These are phyloP conservation scores for Cryptococcus depauperatus DNA, from an alignment of 1,284 basidiomycete genomes.

Conservation along the genomic window DNA sequence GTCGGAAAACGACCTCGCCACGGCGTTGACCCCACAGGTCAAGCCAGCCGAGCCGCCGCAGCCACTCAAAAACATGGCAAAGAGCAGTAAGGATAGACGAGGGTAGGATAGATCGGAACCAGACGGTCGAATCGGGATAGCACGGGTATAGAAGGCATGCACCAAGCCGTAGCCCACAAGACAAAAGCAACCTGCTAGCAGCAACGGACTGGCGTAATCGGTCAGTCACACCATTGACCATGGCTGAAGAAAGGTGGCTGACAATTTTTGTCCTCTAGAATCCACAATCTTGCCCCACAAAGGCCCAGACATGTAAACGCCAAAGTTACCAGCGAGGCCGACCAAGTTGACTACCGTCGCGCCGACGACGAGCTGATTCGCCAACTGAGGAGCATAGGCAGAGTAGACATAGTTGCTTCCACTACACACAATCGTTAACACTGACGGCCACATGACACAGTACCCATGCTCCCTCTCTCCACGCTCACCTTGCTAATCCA, in stretches of 20 bases:
- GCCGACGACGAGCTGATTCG: constrained; percentile 57
- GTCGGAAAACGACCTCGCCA: constrained; percentile 44
- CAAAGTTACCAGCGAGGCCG: constrained; percentile 47
- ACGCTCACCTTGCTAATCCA: constrained; percentile 23
- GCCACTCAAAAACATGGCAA: constrained; percentile 42
- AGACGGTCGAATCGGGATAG: constrained; percentile 20
- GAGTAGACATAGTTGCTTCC: constrained; percentile 42
- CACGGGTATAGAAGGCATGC: constrained; percentile 53
- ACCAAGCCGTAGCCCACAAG: constrained; percentile 61
- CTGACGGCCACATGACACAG: background rate
- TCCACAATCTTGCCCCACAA: constrained; percentile 62
- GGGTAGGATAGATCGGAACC: constrained; percentile 13
- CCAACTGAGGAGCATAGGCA: constrained; percentile 73
- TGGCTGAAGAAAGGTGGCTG: constrained; percentile 14
- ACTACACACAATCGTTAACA: constrained; percentile 2
- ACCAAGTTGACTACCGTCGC: constrained; percentile 70
- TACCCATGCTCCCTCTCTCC: background rate
- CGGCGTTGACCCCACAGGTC: constrained; percentile 39
- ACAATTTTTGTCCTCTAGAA: constrained; percentile 54
- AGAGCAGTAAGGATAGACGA: constrained; percentile 25
- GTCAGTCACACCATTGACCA: background rate
- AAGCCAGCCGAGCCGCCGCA: constrained; percentile 41
- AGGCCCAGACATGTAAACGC: constrained; percentile 38
- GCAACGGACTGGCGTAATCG: constrained; percentile 23
- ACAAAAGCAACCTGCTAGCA: constrained; percentile 50